Base-by-base conservation (phyloP, 2,329 filamentous ascomycete genomes). In the Calonectria multiphialidica region DNA sequence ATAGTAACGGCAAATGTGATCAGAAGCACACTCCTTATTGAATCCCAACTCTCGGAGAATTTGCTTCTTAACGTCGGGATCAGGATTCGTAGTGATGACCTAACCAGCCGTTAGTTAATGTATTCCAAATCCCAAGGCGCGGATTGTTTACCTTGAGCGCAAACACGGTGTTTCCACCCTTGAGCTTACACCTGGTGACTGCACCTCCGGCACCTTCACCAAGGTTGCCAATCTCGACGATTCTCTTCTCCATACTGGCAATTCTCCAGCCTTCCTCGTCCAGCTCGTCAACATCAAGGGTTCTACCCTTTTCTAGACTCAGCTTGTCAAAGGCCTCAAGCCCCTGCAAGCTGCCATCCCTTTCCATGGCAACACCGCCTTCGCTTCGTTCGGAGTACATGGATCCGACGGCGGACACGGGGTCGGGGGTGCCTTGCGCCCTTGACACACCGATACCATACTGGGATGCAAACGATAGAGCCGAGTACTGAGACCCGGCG, bases 1-100 rank as follows among this genome's bases (percentile, higher is more conserved):
- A 80, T 98, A 99, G 86, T 99, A 99, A 75, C 94, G 92, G 85
- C 97, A 99, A 80, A 99, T 99, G 83, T 98, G 95, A 72, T 97
- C 93, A 5, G 95, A 98, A 7, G 95, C 95, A 82, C 97, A 98
- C 77, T 96, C 95, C 85, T 98, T 98, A 89, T 99, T 99, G 89
- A 98, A 99, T 74, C 94, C 95, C 66, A 99, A 89, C 83, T 99
- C 97, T 81, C 97, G 94, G 72, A 98, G 91, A 79, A 99, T 99
- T 85, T 99, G 97, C 83, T 98, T 98, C 88, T 98, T 98, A 73
- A 98, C 95, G 82, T 98, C 96, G 15, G 97, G 96, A 79, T 99
- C 97, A 2, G 97, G 97, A 82, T 98, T 98, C 40, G 97, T 98
- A 3, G 97, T 99, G 82, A 99, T 99, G 81, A 99, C 94, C 96